Conservation (phyloP, 1,139 yeast genomes). For the Candida neerlandica region DNA sequence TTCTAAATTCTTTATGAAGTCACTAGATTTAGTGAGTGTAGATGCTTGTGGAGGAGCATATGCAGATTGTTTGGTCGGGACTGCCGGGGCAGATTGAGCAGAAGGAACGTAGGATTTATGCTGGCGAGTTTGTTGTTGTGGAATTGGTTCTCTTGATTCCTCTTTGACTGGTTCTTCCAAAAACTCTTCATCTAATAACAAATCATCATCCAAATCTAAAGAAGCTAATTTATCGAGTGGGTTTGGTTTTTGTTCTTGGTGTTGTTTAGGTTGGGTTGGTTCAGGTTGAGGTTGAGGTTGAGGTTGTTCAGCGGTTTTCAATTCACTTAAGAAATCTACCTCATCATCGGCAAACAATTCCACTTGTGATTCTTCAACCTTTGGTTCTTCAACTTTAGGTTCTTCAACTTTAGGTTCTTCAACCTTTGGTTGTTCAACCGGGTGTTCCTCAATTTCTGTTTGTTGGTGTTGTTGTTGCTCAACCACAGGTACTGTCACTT, state of each 20-base stretch:
- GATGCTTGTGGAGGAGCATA: conserved; percentile 6
- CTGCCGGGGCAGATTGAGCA: conserved; percentile 8
- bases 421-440: not conserved
- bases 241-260: not conserved
- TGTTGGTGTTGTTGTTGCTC: not conserved
- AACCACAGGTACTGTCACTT: not conserved
- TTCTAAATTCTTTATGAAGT: conserved; percentile 32
- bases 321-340: conserved; percentile 7
- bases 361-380: not conserved
- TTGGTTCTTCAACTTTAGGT: not conserved
- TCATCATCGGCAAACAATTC: conserved; percentile 10
- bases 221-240: conserved; percentile 13
- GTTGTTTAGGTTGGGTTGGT: not conserved
- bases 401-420: not conserved
- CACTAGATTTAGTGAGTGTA: conserved; percentile 5
- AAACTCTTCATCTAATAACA: conserved; percentile 20
- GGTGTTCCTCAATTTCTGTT: not conserved
- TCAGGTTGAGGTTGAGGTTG: not conserved
- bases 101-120: conserved; percentile 8
- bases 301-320: not conserved
- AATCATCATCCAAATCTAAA: conserved; percentile 21
- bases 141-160: conserved; percentile 1
- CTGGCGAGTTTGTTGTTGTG: conserved; percentile 5
- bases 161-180: conserved; percentile 10
- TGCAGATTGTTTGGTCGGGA: conserved; percentile 1